phyloP scores from a whole-genome alignment of 2,329 filamentous ascomycete genomes.

The Aureobasidium lini region DNA sequence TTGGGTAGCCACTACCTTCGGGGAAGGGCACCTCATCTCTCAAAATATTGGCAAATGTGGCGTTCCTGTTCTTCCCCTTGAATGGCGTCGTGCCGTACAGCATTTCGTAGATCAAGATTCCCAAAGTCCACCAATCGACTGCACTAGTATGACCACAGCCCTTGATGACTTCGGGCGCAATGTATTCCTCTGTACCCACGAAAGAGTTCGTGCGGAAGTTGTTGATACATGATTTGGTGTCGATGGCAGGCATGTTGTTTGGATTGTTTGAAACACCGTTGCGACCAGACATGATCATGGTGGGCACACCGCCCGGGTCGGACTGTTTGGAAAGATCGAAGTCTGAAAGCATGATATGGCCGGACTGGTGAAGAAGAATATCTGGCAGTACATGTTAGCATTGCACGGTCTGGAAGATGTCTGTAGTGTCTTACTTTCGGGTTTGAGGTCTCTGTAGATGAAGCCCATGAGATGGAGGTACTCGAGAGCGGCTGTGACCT shows the following conservation, averaged over 20 bases:
- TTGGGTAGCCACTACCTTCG: conserved; percentile 73
- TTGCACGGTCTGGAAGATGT: background rate
- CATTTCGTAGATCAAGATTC: conserved; percentile 98
- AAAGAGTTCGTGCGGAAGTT: conserved; percentile 99
- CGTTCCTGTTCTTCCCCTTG: conserved; percentile 98
- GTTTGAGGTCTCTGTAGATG: conserved; percentile 96
- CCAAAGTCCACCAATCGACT: conserved; percentile 98
- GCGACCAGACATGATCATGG: conserved; percentile 85
- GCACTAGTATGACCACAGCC: conserved; percentile 96
- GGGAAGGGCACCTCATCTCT: conserved; percentile 94
- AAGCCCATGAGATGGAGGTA: conserved; percentile 99
- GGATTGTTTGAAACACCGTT: conserved; percentile 67
- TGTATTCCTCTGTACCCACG: conserved; percentile 97
- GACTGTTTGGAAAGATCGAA: conserved; percentile 98
- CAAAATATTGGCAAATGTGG: conserved; percentile 95
- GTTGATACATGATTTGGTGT: conserved; percentile 95
- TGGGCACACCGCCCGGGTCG: conserved; percentile 87
- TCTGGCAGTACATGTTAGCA: conserved; percentile 52
- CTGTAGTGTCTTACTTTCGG: conserved; percentile 61
- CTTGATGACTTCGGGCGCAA: conserved; percentile 97
- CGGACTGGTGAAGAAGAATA: conserved; percentile 96
- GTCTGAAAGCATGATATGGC: conserved; percentile 98
- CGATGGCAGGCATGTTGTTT: conserved; percentile 79
- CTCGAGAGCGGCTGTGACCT: conserved; percentile 92
- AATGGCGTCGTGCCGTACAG: conserved; percentile 96